A percentile compares a stretch with the other conserved stretches of the same genome.
These are phyloP conservation scores for Cupressus sempervirens DNA, from an alignment of 75 land plant species.

Conservation along the genomic window DNA sequence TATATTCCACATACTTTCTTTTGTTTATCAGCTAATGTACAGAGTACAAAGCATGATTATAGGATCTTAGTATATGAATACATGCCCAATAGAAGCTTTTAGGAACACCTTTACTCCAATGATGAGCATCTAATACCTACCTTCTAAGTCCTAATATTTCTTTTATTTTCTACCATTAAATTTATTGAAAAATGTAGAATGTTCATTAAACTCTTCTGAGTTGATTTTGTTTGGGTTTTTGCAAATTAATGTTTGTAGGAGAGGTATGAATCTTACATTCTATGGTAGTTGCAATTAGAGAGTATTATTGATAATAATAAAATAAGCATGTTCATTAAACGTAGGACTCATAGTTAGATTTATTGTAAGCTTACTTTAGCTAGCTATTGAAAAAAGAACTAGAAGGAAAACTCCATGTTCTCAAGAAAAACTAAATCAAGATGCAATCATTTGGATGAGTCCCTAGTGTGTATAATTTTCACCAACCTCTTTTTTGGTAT, in stretches of 20 bases:
- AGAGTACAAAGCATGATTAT: constrained; percentile 67
- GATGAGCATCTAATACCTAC: background rate
- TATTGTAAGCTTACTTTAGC: background rate
- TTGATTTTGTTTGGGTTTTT: background rate
- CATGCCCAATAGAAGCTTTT: constrained; percentile 71
- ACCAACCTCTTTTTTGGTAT: background rate
- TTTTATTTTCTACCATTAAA: background rate
- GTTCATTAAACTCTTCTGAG: background rate
- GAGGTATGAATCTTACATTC: background rate
- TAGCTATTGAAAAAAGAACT: background rate
- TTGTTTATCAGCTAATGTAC: constrained; percentile 79
- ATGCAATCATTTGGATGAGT: background rate
- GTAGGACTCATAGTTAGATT: background rate
- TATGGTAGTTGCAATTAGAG: background rate
- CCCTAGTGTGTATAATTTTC: background rate
- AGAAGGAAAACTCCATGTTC: background rate
- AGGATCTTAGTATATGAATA: constrained; percentile 64
- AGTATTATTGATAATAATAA: background rate
- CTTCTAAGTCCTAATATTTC: background rate
- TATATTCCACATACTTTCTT: constrained; percentile 50
- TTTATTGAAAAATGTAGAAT: background rate
- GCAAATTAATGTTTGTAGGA: background rate
- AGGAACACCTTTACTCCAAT: constrained; percentile 51
- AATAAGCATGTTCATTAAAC: background rate
- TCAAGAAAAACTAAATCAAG: background rate